Evolutionary conservation across 2,329 filamentous ascomycete genomes (phyloP).

Genomic region (Pseudogymnoascus verrucosus): DNA sequence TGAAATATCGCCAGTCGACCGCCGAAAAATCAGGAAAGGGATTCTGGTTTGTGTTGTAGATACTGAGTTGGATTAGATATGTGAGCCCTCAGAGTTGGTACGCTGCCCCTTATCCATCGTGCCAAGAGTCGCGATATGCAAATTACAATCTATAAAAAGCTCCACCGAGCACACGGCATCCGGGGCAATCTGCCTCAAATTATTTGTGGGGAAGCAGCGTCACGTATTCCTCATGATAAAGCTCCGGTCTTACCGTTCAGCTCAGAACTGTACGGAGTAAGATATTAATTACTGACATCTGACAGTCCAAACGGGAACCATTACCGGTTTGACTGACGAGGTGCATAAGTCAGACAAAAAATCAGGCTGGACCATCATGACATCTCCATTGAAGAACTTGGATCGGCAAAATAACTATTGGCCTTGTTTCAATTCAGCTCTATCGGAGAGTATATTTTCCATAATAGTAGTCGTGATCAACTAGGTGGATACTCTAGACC

Average conservation of each 20-base stretch:
- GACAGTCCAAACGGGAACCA: not conserved
- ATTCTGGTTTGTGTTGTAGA: constrained; percentile 2
- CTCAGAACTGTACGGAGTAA: not conserved
- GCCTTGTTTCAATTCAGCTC: not conserved
- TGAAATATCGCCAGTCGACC: not conserved
- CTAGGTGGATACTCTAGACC: not conserved
- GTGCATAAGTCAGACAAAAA: not conserved
- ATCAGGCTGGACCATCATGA: not conserved
- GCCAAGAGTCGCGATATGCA: constrained; percentile 7
- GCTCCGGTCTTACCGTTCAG: not conserved
- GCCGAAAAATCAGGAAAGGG: not conserved
- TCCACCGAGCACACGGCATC: constrained; percentile 1
- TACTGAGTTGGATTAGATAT: constrained; percentile 4
- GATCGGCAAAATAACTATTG: not conserved
- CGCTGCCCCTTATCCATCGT: not conserved
- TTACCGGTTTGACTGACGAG: not conserved
- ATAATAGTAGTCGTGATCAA: not conserved
- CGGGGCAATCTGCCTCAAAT: constrained; percentile 4
- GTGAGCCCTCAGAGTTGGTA: constrained; percentile 1
- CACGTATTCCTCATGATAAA: not conserved
- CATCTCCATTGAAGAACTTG: constrained; percentile 1
- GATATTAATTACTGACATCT: constrained; percentile 3
- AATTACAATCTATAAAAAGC: constrained; percentile 9
- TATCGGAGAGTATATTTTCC: not conserved
- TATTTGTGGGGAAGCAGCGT: constrained; percentile 7